Evolutionary conservation across 345 rosid species (phyloP).

Genomic region (Acer negundo): DNA sequence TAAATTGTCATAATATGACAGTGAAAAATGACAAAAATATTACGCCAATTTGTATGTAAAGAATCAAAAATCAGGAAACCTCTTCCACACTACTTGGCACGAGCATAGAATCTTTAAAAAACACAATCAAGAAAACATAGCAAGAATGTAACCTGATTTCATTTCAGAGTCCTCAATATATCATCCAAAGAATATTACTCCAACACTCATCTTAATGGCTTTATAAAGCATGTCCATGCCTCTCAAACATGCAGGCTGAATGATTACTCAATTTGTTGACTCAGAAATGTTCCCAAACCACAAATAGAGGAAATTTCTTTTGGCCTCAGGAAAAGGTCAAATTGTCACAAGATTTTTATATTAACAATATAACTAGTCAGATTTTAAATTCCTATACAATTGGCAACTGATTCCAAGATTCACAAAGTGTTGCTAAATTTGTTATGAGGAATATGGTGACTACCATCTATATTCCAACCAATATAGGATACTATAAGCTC

Average conservation of each 20-base stretch:
- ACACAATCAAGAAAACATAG: neutral
- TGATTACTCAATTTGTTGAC: neutral
- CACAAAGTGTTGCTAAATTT: neutral
- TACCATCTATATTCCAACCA: neutral
- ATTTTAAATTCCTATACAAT: neutral
- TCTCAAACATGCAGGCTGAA: neutral
- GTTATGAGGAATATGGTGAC: neutral
- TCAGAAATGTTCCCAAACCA: neutral
- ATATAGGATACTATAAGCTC: neutral
- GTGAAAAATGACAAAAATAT: neutral
- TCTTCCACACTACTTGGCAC: neutral
- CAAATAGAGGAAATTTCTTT: neutral
- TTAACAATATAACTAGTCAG: slow-evolving; percentile 1
- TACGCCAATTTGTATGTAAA: neutral
- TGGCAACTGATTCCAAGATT: neutral
- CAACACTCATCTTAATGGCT: neutral
- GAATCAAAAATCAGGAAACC: neutral
- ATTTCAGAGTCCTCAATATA: neutral
- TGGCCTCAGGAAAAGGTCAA: neutral
- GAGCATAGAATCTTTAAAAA: neutral
- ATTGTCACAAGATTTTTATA: neutral
- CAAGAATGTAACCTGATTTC: neutral
- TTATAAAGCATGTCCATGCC: neutral
- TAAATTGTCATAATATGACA: neutral
- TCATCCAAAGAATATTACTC: neutral